Evolutionary conservation across 2,329 filamentous ascomycete species (phyloP).

Genomic region (Sporothrix euskadiensis): DNA sequence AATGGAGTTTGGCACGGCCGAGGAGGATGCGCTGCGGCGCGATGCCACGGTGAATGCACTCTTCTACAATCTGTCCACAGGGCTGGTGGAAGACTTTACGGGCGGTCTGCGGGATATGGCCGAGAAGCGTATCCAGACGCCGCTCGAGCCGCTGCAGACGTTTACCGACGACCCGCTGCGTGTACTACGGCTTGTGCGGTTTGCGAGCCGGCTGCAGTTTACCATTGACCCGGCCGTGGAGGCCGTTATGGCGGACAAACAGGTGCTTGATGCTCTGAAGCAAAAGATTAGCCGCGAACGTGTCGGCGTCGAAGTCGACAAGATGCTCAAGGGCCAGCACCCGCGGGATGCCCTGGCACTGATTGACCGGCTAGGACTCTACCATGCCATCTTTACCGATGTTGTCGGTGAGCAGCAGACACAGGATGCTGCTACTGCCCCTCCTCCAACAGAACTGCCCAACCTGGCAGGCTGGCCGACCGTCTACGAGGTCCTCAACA

Average conservation of each 20-base stretch:
- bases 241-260: conserved; percentile 71
- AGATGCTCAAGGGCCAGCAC: conserved; percentile 78
- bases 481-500: conserved; percentile 64
- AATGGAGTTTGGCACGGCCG: conserved; percentile 89
- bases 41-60: conserved; percentile 95
- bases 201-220: conserved; percentile 82
- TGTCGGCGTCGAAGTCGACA: conserved; percentile 82
- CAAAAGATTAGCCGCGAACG: conserved; percentile 91
- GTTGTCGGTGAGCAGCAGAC: conserved; percentile 42
- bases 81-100: conserved; percentile 81
- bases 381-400: conserved; percentile 72
- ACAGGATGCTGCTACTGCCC: not conserved
- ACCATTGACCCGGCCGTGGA: conserved; percentile 70
- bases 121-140: conserved; percentile 74
- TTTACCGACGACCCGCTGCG: conserved; percentile 93
- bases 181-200: conserved; percentile 82
- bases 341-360: conserved; percentile 63
- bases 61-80: conserved; percentile 88
- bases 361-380: conserved; percentile 67
- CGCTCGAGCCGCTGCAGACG: conserved; percentile 83
- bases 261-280: conserved; percentile 76
- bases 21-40: conserved; percentile 83
- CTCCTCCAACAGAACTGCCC: conserved; percentile 41
- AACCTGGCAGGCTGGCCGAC: conserved; percentile 61
- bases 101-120: conserved; percentile 75